Percentiles rank a stretch among this genome's conserved stretches.
These are phyloP conservation scores for Agaricus blazei DNA, from an alignment of 768 basidiomycete genomes.

Conservation along the genomic window DNA sequence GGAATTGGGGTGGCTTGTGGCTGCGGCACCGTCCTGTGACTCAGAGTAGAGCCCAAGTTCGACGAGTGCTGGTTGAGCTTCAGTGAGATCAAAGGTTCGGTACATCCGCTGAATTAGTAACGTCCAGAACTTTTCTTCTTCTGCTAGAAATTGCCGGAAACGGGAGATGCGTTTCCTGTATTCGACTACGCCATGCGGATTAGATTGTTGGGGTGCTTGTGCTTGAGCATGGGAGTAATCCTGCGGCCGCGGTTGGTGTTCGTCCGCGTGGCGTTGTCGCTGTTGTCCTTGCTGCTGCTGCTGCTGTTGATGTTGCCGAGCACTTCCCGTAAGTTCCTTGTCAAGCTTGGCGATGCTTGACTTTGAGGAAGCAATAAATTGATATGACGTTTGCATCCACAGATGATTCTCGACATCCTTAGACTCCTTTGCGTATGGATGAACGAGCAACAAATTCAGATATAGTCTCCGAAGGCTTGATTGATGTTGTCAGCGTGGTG, in stretches of 20 bases:
- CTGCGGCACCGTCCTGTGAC: constrained; percentile 27
- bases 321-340: constrained; percentile 39
- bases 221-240: neutral
- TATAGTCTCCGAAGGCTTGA: constrained; percentile 66
- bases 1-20: constrained; percentile 16
- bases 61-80: constrained; percentile 53
- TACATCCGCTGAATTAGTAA: constrained; percentile 73
- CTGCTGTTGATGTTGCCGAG: constrained; percentile 30
- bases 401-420: constrained; percentile 79
- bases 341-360: constrained; percentile 66
- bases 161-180: constrained; percentile 81
- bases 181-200: constrained; percentile 59
- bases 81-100: constrained; percentile 63
- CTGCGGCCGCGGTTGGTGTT: constrained; percentile 16
- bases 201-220: constrained; percentile 12
- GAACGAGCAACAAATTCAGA: constrained; percentile 60
- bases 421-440: constrained; percentile 68
- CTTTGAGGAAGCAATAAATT: constrained; percentile 81
- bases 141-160: constrained; percentile 84
- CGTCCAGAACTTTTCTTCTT: constrained; percentile 91
- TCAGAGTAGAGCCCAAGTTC: constrained; percentile 49
- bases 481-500: constrained; percentile 12
- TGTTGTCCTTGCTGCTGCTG: constrained; percentile 21
- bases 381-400: constrained; percentile 92
- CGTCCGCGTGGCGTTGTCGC: neutral